Percentiles rank a stretch among this genome's conserved stretches.
Conservation (phyloP, 169 alveolate genomes). For the Eimeria necatrix region DNA sequence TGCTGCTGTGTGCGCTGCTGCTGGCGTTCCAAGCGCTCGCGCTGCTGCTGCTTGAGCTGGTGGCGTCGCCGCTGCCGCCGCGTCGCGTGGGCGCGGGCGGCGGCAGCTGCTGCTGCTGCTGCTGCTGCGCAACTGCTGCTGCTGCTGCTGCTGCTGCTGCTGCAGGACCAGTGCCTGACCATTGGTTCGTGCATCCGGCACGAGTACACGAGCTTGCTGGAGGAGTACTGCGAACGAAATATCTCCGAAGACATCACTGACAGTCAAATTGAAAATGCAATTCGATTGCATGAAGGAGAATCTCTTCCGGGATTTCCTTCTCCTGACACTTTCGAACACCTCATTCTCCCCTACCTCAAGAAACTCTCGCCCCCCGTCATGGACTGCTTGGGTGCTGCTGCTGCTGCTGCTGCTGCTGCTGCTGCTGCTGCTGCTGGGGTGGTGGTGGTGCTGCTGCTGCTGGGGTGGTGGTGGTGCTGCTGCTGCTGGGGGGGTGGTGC, state of each 20-base stretch:
- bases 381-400: constrained; percentile 87
- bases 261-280: constrained; percentile 97
- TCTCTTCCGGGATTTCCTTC: constrained; percentile 99
- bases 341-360: constrained; percentile 96
- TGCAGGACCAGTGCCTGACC: constrained; percentile 64
- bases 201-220: constrained; percentile 94
- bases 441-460: neutral
- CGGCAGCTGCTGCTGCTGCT: too few species aligned
- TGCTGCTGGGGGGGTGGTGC: neutral
- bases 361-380: constrained; percentile 94
- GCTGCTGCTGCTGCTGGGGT: neutral
- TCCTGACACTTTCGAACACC: constrained; percentile 97
- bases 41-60: too few species aligned
- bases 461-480: neutral
- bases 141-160: neutral
- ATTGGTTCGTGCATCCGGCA: constrained; percentile 82
- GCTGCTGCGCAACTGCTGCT: neutral
- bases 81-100: too few species aligned
- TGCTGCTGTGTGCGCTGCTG: too few species aligned
- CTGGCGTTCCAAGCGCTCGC: too few species aligned
- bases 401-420: neutral
- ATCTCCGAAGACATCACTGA: constrained; percentile 89
- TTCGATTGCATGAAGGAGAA: constrained; percentile 98
- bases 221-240: constrained; percentile 90
- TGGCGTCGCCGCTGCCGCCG: too few species aligned